Base-by-base conservation (phyloP, 345 rosid genomes). In the Rubroshorea leprosula region DNA sequence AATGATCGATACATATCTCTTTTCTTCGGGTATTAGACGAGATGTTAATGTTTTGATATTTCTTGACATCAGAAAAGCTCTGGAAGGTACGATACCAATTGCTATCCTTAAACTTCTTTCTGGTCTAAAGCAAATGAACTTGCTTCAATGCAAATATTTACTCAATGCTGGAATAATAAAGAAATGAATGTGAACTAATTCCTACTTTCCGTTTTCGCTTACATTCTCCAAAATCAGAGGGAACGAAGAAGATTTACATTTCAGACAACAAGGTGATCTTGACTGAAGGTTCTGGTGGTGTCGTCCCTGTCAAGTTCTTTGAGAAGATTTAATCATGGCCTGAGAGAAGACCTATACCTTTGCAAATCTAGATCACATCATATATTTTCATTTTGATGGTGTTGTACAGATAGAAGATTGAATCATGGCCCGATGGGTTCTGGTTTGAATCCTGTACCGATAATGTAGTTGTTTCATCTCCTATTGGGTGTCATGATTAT, bases 281-380 rank as follows among this genome's bases (percentile, higher is more conserved):
- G 73, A 89, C 94, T 1, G 97, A 92, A 74, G 99, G 99, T 47
- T 80, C 84, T 47, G 79, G 83, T 58, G 99, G 99, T 48, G 78
- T 79, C 2, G 85, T 89, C 23, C 95, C 95, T 3, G 80, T 67
- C 6, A 69, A 76, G 46, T 92, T 75, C 75, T 79, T 92, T 2
- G 78, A 84, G 53, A 86, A 83, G 81, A 84, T 86, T 5, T 86
- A 80, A 65, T 81, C 90, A 21, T 89, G 96, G 97, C 97, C 99
- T 17, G 81, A 71, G 51, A 67, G 86, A 23, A 64, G 51, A 49
- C 59, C 73, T 2, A 63, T 89, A 26, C 78, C 80, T 8, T 81
- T 81, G 11, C 57, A 49, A 48, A 63, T 39, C 18, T 49, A 10
- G 62, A 26, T 26, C 29, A 27, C 25, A 38, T 22, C 1, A 49